These are phyloP conservation scores for Chlamydomonas sphaeroides DNA, from an alignment of 139 green algal genomes.

Conservation along the genomic window DNA sequence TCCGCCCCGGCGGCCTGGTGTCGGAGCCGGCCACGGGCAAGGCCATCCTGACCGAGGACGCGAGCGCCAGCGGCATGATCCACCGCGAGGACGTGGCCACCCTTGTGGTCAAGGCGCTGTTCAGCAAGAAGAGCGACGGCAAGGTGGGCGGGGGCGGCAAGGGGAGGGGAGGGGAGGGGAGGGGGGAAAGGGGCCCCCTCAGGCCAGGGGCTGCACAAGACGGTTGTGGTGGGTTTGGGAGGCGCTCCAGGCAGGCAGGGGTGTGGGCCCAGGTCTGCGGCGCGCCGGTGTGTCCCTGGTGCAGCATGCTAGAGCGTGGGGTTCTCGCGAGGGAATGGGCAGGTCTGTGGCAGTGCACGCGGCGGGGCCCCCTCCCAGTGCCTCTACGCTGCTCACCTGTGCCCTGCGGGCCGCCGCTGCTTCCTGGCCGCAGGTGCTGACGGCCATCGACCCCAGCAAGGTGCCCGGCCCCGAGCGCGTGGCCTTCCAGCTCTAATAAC, in stretches of 20 bases:
- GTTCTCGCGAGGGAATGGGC: too few relatives aligned
- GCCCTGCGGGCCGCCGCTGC: too few relatives aligned
- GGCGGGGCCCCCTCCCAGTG: too few relatives aligned
- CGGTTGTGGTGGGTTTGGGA: too few relatives aligned
- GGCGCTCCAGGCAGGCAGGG: too few relatives aligned
- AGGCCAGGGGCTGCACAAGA: too few relatives aligned
- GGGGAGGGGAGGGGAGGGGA: neutral
- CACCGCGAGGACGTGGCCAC: constrained; percentile 88
- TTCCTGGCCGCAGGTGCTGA: constrained; percentile 24
- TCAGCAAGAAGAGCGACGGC: constrained; percentile 78
- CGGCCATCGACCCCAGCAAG: constrained; percentile 25
- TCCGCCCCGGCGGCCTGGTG: constrained; percentile 94
- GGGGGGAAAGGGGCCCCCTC: neutral
- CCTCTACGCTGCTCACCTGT: too few relatives aligned
- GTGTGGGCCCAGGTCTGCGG: too few relatives aligned
- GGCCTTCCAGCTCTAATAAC: constrained; percentile 14
- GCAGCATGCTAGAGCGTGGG: too few relatives aligned
- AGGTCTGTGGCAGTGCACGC: too few relatives aligned
- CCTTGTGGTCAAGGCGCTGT: constrained; percentile 80
- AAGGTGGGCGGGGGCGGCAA: constrained; percentile 52
- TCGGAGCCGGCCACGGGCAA: constrained; percentile 74
- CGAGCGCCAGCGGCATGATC: constrained; percentile 71
- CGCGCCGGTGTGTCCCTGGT: too few relatives aligned
- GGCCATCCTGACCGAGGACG: constrained; percentile 88
- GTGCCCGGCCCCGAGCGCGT: constrained; percentile 10